These are phyloP conservation scores for Pestalotiopsis sp. DNA, from an alignment of 2,329 filamentous ascomycete species.

Conservation along the genomic window DNA sequence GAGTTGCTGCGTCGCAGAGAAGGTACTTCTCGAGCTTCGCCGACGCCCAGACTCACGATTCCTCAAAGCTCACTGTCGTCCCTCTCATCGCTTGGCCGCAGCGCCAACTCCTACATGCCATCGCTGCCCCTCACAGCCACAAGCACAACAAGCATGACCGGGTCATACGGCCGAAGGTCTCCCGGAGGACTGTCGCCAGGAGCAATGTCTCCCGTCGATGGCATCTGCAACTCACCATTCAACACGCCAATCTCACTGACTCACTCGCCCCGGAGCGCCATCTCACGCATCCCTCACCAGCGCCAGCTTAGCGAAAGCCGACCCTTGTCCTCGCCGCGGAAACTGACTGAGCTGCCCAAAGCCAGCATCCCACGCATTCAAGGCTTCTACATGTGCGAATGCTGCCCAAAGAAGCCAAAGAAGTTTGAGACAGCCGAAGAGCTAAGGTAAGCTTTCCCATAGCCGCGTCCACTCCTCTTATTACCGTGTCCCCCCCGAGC, in stretches of 20 bases:
- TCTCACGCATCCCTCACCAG: conserved; percentile 45
- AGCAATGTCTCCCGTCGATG: conserved; percentile 37
- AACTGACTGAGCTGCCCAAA: conserved; percentile 53
- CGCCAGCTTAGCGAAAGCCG: conserved; percentile 46
- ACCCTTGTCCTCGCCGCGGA: conserved; percentile 51
- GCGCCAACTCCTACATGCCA: conserved; percentile 50
- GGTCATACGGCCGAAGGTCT: conserved; percentile 50
- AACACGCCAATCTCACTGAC: conserved; percentile 50
- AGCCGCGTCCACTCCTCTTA: neutral
- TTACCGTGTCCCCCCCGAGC: neutral
- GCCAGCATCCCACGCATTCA: conserved; percentile 51
- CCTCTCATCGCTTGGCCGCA: conserved; percentile 45
- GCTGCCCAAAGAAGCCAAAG: conserved; percentile 95
- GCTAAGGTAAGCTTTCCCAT: conserved; percentile 66
- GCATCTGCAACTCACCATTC: conserved; percentile 51
- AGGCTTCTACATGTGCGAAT: conserved; percentile 75
- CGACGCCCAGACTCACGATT: conserved; percentile 51
- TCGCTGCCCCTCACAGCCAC: conserved; percentile 46
- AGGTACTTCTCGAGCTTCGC: conserved; percentile 51
- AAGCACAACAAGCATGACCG: conserved; percentile 43
- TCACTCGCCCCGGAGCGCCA: conserved; percentile 51
- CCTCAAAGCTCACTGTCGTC: conserved; percentile 49
- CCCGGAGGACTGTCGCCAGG: conserved; percentile 53
- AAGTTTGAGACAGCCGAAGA: conserved; percentile 88
- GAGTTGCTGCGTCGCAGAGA: conserved; percentile 54